phyloP scores from a whole-genome alignment of 164 flowering plant genomes.

The Taxillus chinensis region DNA sequence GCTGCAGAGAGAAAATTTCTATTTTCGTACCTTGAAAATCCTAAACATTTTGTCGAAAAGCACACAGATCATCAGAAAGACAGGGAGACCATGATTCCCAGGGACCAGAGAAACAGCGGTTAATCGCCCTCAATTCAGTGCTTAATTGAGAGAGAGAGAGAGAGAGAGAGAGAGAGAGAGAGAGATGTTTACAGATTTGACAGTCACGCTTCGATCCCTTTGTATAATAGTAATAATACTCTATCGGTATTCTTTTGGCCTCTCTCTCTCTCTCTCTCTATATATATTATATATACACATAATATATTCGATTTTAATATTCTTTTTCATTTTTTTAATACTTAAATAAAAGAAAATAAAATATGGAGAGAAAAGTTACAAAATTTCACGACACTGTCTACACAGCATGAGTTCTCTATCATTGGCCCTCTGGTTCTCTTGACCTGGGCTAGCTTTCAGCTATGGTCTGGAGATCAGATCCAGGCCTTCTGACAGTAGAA shows the following conservation, averaged over 20 bases:
- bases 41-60: constrained; percentile 20
- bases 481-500: neutral
- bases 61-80: constrained; percentile 15
- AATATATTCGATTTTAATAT: neutral
- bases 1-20: neutral
- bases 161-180: constrained; percentile 18
- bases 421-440: too few relatives aligned
- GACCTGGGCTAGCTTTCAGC: too few relatives aligned
- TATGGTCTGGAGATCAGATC: neutral
- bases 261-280: neutral
- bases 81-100: constrained; percentile 15
- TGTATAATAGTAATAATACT: neutral
- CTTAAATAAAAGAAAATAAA: too few relatives aligned
- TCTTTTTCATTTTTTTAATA: neutral
- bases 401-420: too few relatives aligned
- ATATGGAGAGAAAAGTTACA: too few relatives aligned
- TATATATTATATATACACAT: neutral
- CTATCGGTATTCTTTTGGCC: too few relatives aligned
- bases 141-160: constrained; percentile 7
- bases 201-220: constrained; percentile 17
- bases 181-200: constrained; percentile 20
- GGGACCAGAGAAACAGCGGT: constrained; percentile 26
- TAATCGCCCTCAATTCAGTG: constrained; percentile 17
- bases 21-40: constrained; percentile 39
- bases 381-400: too few relatives aligned